These are phyloP conservation scores for Pythium rishiriense DNA, from an alignment of 352 stramenopile species.

Conservation along the genomic window DNA sequence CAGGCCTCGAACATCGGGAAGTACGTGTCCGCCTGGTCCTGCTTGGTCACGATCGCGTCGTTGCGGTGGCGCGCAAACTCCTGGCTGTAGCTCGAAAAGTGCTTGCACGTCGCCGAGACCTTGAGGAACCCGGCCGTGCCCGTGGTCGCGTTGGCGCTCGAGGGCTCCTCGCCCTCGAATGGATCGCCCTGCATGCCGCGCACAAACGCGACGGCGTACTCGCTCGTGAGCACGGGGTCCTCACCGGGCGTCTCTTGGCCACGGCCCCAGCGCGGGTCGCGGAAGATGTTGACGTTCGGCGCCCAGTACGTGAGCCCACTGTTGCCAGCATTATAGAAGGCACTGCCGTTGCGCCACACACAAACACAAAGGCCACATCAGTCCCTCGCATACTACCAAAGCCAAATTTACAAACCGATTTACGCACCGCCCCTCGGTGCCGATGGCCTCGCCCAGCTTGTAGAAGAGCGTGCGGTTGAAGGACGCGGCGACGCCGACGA, in stretches of 20 bases:
- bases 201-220: slow-evolving; percentile 88
- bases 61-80: slow-evolving; percentile 82
- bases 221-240: slow-evolving; percentile 84
- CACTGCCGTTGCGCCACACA: slow-evolving; percentile 26
- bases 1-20: slow-evolving; percentile 83
- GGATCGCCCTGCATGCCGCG: slow-evolving; percentile 78
- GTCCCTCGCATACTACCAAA: too few relatives aligned
- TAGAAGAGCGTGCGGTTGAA: slow-evolving; percentile 90
- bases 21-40: slow-evolving; percentile 91
- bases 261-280: slow-evolving; percentile 91
- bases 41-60: slow-evolving; percentile 83
- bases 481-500: slow-evolving; percentile 69
- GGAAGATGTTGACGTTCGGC: slow-evolving; percentile 94
- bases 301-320: slow-evolving; percentile 90
- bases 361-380: too few relatives aligned
- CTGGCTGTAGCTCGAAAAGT: slow-evolving; percentile 91
- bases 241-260: slow-evolving; percentile 90
- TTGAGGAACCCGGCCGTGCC: slow-evolving; percentile 52
- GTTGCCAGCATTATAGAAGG: slow-evolving; percentile 77
- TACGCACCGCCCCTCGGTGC: slow-evolving; percentile 62
- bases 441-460: slow-evolving; percentile 72
- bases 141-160: slow-evolving; percentile 2
- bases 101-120: slow-evolving; percentile 89
- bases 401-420: neutral
- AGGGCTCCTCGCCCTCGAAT: slow-evolving; percentile 16